Evolutionary conservation across 805 yeast species (phyloP).

Genomic region (Saccharomycopsis capsularis): DNA sequence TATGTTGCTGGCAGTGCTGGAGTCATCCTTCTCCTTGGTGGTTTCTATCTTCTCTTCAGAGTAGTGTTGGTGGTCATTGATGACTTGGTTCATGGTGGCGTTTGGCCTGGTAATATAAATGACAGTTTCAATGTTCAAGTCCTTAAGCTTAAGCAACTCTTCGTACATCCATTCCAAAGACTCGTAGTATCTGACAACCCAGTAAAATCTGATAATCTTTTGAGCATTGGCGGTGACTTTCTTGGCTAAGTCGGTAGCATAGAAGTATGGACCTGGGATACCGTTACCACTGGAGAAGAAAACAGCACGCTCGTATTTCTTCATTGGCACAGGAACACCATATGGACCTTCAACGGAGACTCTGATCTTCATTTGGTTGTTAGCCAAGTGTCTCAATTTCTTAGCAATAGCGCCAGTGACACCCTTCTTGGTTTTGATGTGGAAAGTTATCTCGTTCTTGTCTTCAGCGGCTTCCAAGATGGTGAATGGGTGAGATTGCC

Average conservation of each 20-base stretch:
- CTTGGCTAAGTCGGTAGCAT: conserved; percentile 30
- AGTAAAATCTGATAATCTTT: conserved; percentile 34
- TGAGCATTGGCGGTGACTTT: conserved; percentile 23
- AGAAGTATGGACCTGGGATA: conserved; percentile 43
- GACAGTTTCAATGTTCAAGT: conserved; percentile 29
- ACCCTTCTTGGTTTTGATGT: conserved; percentile 52
- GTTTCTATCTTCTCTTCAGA: conserved; percentile 8
- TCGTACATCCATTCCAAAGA: conserved; percentile 42
- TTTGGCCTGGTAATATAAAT: conserved; percentile 26
- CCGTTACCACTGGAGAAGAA: conserved; percentile 49
- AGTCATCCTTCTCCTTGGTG: conserved; percentile 15
- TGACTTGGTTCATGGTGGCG: not conserved
- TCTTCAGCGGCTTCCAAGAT: conserved; percentile 36
- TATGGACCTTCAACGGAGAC: conserved; percentile 59
- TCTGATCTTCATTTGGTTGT: conserved; percentile 28
- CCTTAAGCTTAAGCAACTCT: conserved; percentile 30
- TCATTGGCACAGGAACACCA: conserved; percentile 38
- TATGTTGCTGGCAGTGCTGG: conserved; percentile 4
- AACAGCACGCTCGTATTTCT: conserved; percentile 33
- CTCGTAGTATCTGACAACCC: conserved; percentile 41
- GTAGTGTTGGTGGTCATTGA: conserved; percentile 3
- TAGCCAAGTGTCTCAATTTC: conserved; percentile 25
- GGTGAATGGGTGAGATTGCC: conserved; percentile 76
- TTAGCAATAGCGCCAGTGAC: conserved; percentile 40
- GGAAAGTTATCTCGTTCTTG: conserved; percentile 35